Evolutionary conservation across 75 land plant genomes (phyloP).

Genomic region (Sequoia sempervirens): DNA sequence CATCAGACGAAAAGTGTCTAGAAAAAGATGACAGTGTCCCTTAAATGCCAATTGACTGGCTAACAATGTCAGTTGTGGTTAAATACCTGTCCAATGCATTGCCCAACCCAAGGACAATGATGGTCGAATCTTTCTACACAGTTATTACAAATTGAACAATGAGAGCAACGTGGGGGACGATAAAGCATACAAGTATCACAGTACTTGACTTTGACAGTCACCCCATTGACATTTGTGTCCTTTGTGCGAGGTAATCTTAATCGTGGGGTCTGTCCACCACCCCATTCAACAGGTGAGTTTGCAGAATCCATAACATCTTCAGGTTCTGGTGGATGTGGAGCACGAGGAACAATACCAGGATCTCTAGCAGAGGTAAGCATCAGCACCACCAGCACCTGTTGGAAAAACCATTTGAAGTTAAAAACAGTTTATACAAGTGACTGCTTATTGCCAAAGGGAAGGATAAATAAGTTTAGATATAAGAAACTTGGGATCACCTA

Average conservation of each 20-base stretch:
- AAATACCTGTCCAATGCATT: constrained; percentile 62
- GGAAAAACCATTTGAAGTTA: not conserved
- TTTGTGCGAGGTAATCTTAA: constrained; percentile 41
- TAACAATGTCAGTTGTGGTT: not conserved
- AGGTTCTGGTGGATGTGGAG: constrained; percentile 60
- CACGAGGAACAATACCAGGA: constrained; percentile 78
- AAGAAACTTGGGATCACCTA: not conserved
- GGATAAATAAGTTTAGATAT: not conserved
- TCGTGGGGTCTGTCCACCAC: constrained; percentile 22
- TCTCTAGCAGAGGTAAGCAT: constrained; percentile 58
- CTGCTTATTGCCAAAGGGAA: not conserved
- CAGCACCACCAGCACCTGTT: constrained; percentile 51
- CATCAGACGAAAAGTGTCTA: not conserved
- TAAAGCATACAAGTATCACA: constrained; percentile 67
- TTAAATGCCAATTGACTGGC: not conserved
- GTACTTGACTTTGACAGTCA: constrained; percentile 48
- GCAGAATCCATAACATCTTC: constrained; percentile 45
- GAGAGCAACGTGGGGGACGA: constrained; percentile 75
- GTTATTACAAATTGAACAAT: constrained; percentile 72
- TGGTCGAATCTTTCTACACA: constrained; percentile 73
- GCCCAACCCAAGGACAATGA: constrained; percentile 83
- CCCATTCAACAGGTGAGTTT: constrained; percentile 50
- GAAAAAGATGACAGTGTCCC: not conserved
- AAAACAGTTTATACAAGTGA: not conserved
- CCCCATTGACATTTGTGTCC: constrained; percentile 57